These are phyloP conservation scores for Phytophthora brassicae DNA, from an alignment of 352 stramenopile genomes.

Conservation along the genomic window DNA sequence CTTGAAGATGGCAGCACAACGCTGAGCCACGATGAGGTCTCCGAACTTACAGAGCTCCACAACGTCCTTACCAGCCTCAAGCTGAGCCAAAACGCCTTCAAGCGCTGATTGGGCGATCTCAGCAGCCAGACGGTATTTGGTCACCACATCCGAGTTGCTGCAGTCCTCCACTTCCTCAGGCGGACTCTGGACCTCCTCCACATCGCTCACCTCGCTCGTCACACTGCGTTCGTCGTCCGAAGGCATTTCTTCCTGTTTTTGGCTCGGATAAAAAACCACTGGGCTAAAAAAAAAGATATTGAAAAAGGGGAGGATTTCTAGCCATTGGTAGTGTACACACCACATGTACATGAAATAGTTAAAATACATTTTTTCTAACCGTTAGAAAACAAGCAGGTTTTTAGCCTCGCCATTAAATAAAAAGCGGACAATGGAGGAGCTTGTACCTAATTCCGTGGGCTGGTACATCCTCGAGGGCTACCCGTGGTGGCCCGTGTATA, in stretches of 20 bases:
- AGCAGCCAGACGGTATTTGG: conserved; percentile 97
- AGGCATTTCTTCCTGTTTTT: conserved; percentile 31
- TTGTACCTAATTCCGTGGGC: conserved; percentile 70
- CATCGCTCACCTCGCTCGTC: conserved; percentile 77
- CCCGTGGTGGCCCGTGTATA: conserved; percentile 87
- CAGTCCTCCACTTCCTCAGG: conserved; percentile 80
- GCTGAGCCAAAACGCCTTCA: conserved; percentile 94
- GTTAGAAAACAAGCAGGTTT: too few species aligned
- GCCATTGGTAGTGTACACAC: not conserved
- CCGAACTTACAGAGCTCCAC: conserved; percentile 95
- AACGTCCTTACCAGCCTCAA: conserved; percentile 92
- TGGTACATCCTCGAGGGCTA: conserved; percentile 88
- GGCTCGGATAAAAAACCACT: conserved; percentile 10
- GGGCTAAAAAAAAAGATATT: conserved; percentile 20
- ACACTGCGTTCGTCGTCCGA: conserved; percentile 42
- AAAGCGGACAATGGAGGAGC: conserved; percentile 12
- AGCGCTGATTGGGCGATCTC: conserved; percentile 99
- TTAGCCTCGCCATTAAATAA: too few species aligned
- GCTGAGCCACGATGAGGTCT: conserved; percentile 82
- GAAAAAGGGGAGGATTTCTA: not conserved
- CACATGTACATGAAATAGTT: too few species aligned
- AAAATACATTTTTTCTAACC: not conserved
- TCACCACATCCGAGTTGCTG: conserved; percentile 91
- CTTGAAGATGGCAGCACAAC: conserved; percentile 95
- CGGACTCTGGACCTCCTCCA: conserved; percentile 62